These are phyloP conservation scores for Cyberlindnera japonica DNA, from an alignment of 805 yeast genomes.

Conservation along the genomic window DNA sequence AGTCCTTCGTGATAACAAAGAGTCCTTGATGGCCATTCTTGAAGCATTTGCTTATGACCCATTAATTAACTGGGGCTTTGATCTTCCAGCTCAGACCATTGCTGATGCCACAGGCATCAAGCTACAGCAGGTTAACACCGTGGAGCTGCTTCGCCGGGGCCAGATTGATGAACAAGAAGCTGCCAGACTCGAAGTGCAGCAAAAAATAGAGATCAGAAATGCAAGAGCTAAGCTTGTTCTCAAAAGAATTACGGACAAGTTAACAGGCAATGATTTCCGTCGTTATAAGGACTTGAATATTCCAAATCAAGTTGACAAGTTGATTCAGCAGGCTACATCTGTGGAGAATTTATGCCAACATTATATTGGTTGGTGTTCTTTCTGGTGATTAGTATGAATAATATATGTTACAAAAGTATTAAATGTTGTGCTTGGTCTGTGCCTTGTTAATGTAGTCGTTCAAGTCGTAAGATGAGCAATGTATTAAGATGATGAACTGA, in stretches of 20 bases:
- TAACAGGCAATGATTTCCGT: slow-evolving; percentile 90
- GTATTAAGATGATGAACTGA: neutral
- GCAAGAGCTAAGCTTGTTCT: slow-evolving; percentile 90
- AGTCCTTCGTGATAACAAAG: slow-evolving; percentile 88
- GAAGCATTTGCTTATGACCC: slow-evolving; percentile 99
- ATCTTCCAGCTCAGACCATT: slow-evolving; percentile 77
- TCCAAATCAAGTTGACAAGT: slow-evolving; percentile 85
- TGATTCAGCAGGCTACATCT: slow-evolving; percentile 94
- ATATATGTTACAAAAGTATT: neutral
- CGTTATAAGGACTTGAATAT: slow-evolving; percentile 68
- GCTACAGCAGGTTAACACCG: slow-evolving; percentile 64
- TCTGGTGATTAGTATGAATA: slow-evolving; percentile 56
- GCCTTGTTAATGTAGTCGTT: too few species aligned
- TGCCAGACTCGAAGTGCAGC: slow-evolving; percentile 61
- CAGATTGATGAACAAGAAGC: slow-evolving; percentile 78
- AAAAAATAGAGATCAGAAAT: slow-evolving; percentile 68
- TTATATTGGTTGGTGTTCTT: slow-evolving; percentile 98
- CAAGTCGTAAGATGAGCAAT: neutral
- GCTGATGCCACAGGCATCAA: slow-evolving; percentile 70
- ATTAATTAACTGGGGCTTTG: slow-evolving; percentile 97
- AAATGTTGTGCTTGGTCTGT: neutral
- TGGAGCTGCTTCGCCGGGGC: slow-evolving; percentile 65
- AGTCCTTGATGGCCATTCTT: slow-evolving; percentile 93
- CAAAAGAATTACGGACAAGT: slow-evolving; percentile 84
- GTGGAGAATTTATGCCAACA: slow-evolving; percentile 96